Percentiles rank a stretch among this genome's conserved stretches.
Evolutionary conservation across 1,284 basidiomycete genomes (phyloP).

Genomic region (Mrakiaceae sp.): DNA sequence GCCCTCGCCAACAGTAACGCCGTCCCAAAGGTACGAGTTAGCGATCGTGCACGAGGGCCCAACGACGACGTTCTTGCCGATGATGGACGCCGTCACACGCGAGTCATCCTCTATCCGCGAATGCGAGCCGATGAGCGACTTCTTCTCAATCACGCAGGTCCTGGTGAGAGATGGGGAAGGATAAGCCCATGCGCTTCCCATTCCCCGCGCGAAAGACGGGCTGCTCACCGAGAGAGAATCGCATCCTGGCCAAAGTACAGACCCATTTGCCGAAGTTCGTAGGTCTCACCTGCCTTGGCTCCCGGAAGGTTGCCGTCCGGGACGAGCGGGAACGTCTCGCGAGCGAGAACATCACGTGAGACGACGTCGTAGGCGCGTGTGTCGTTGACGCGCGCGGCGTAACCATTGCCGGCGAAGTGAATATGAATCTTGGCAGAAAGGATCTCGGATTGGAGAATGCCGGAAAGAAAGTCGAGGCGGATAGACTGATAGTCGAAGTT

Average conservation of each 20-base stretch:
- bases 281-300: slow-evolving; percentile 45
- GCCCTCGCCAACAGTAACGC: slow-evolving; percentile 61
- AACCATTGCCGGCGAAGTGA: slow-evolving; percentile 60
- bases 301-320: slow-evolving; percentile 86
- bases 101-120: slow-evolving; percentile 54
- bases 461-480: slow-evolving; percentile 85
- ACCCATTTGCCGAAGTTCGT: slow-evolving; percentile 60
- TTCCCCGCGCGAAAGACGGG: neutral
- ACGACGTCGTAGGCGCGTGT: slow-evolving; percentile 81
- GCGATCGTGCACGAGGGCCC: slow-evolving; percentile 51
- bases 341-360: slow-evolving; percentile 79
- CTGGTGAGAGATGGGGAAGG: slow-evolving; percentile 20
- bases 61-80: slow-evolving; percentile 61
- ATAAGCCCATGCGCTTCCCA: neutral
- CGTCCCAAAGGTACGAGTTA: slow-evolving; percentile 72
- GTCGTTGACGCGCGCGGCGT: slow-evolving; percentile 78
- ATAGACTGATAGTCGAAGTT: slow-evolving; percentile 97
- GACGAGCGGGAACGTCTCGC: slow-evolving; percentile 90
- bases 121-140: slow-evolving; percentile 66
- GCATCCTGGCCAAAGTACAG: slow-evolving; percentile 68
- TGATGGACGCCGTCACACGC: slow-evolving; percentile 55
- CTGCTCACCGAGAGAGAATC: slow-evolving; percentile 20
- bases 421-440: slow-evolving; percentile 91
- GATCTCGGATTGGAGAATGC: slow-evolving; percentile 89
- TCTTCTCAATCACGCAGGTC: slow-evolving; percentile 70